Base-by-base conservation (phyloP, 345 rosid genomes). In the Ceriops decandra region DNA sequence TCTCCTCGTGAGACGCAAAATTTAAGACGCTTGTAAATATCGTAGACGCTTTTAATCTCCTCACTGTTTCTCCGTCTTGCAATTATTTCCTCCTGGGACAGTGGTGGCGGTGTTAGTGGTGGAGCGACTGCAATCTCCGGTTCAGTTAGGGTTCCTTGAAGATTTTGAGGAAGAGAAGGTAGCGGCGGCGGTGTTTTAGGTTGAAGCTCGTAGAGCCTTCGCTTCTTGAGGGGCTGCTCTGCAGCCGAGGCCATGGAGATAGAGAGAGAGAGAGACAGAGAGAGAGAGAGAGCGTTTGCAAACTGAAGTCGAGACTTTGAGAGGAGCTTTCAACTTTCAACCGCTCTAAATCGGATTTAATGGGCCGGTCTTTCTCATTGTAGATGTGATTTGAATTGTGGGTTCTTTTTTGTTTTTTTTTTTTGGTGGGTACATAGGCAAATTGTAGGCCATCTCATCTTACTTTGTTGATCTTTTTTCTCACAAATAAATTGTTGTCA, bases 201-300 rank as follows among this genome's bases (percentile, higher is more conserved):
- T 35, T 76, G 81, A 38, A 82, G 61, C 61, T 89, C 93, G 79
- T 80, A 88, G 24, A 93, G 81, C 81, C 78, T 88, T 66, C 98
- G 83, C 84, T 93, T 93, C 85, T 93, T 93, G 26, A 91, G 86
- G 2, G 98, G 98, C 82, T 93, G 97, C 82, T 89, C 95, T 31
- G 90, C 80, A 67, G 89, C 64, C 64, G 76, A 52, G 60, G 65
- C 66, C 76, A 72, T 72, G 70, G 30, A 58, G 21, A 46, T 35
- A 31, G 60, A 57, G 2, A 21, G 21, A n/a, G 36, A 16, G 56
- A 35, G 66, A 35, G 24, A 22, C 0, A 22, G 33, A 17, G 57
- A 35, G 67, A 35, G 33, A 26, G 10, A 24, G 26, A 24, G 31
- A 30, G 31, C 5, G 31, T 53, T n/a, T 22, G 22, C 4, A 3